Evolutionary conservation across 2,329 filamentous ascomycete genomes (phyloP).

Genomic region (Cercospora janseana): DNA sequence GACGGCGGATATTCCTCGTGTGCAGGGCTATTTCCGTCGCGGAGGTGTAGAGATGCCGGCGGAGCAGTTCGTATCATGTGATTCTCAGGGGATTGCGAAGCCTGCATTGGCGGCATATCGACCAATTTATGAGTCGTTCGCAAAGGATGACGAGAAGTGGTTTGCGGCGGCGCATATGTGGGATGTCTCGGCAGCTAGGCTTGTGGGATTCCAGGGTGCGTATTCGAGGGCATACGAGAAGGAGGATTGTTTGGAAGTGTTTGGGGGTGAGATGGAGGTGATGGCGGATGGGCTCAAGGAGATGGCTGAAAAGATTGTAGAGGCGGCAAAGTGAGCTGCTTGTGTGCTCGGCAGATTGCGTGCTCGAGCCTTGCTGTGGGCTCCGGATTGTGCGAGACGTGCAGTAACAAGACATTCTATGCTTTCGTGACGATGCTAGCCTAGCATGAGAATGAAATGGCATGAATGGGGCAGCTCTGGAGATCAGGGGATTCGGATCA

Average conservation of each 20-base stretch:
- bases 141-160: slow-evolving; percentile 45
- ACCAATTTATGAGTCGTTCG: slow-evolving; percentile 46
- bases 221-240: slow-evolving; percentile 56
- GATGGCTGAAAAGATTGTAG: slow-evolving; percentile 45
- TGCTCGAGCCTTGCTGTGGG: no score
- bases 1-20: slow-evolving; percentile 51
- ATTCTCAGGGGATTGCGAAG: slow-evolving; percentile 50
- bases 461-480: no score
- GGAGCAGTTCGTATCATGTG: slow-evolving; percentile 55
- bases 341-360: no score
- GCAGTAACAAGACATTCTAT: no score
- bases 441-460: no score
- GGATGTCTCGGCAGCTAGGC: slow-evolving; percentile 46
- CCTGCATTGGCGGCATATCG: slow-evolving; percentile 51
- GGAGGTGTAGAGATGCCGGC: slow-evolving; percentile 51
- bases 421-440: no score
- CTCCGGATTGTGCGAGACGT: no score
- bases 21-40: slow-evolving; percentile 53
- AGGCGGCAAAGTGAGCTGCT: slow-evolving; percentile 8
- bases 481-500: no score
- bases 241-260: slow-evolving; percentile 52
- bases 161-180: slow-evolving; percentile 61
- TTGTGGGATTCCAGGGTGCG: slow-evolving; percentile 49
- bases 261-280: slow-evolving; percentile 52
- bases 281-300: slow-evolving; percentile 47